Evolutionary conservation across 176 grass and related monocot species (phyloP), one percentile per base, ranked within the genome.

Genomic region (Rhipidocladum racemiflorum): DNA sequence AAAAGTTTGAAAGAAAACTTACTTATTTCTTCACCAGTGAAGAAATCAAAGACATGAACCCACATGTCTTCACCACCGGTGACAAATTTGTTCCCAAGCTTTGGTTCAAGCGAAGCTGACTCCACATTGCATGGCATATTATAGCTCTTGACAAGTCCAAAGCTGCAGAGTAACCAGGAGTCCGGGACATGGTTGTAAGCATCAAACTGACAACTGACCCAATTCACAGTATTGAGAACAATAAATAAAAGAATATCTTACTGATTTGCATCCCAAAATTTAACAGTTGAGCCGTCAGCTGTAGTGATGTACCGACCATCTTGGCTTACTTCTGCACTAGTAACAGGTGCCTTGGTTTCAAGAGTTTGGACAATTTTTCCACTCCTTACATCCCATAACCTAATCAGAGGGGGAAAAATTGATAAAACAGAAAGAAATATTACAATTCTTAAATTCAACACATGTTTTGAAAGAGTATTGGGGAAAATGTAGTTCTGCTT

Each of bases 191-290:
- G 68, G 18, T 92, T 12, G 51, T 72, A 79, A 78, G 12, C 17
- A 72, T 61, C 18, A 16, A 71, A 46, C 7, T 0, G 24, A 61
- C 9, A 71, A 46, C 7, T 0, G 24, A 61, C 9, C 5, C 7
- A n/a, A 11, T 15, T 48, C 21, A 51, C 0, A 4, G 71, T 35
- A 72, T 7, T 51, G 12, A 13, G 17, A 64, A 57, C 3, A 45
- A 40, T 40, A 30, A 12, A 62, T 50, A 72, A 14, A 63, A 6
- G 39, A 85, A 39, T 30, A 28, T 54, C 85, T 73, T 92, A 95
- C 93, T 92, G 73, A 84, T 92, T 95, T 40, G 90, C 90, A 90
- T 95, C 93, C 93, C 93, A 95, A 65, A 95, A 95, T 21, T 97
- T 97, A 61, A 97, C 88, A 61, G 67, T 84, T 18, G 93, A 87